A percentile compares a stretch with the other conserved stretches of the same genome.
phyloP scores from a whole-genome alignment of 192 early-diverging fungal species.

The Coemansia sp. region DNA sequence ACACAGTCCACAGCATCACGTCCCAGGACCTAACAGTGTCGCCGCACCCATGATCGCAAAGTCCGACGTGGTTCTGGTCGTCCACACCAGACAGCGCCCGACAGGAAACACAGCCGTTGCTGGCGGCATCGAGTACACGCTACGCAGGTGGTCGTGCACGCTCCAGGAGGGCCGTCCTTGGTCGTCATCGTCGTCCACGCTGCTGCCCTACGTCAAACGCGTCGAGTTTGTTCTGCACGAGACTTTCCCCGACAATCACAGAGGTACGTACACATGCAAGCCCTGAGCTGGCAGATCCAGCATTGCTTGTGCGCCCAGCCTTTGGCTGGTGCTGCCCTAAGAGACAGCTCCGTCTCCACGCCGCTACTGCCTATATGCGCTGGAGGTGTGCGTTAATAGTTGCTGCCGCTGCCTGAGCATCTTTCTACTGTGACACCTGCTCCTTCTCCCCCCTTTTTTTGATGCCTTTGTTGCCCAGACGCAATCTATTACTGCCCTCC shows the following conservation, averaged over 20 bases:
- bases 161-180: slow-evolving; percentile 40
- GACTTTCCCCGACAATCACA: slow-evolving; percentile 41
- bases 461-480: neutral
- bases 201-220: slow-evolving; percentile 44
- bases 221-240: slow-evolving; percentile 53
- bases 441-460: too few relatives aligned
- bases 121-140: slow-evolving; percentile 33
- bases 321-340: too few relatives aligned
- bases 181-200: slow-evolving; percentile 12
- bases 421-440: too few relatives aligned
- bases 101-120: slow-evolving; percentile 23
- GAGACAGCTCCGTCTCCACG: too few relatives aligned
- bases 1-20: neutral
- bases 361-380: too few relatives aligned
- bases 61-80: slow-evolving; percentile 25
- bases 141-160: slow-evolving; percentile 48
- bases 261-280: slow-evolving; percentile 44
- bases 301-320: neutral
- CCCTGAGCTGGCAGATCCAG: too few relatives aligned
- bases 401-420: too few relatives aligned
- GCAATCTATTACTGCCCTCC: slow-evolving; percentile 6
- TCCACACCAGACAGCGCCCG: slow-evolving; percentile 38
- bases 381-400: too few relatives aligned
- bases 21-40: too few relatives aligned
- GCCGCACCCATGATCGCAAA: slow-evolving; percentile 17